Evolutionary conservation across 805 yeast species (phyloP), one percentile per base, ranked within the genome.

Genomic region (Hanseniaspora guilliermondii): DNA sequence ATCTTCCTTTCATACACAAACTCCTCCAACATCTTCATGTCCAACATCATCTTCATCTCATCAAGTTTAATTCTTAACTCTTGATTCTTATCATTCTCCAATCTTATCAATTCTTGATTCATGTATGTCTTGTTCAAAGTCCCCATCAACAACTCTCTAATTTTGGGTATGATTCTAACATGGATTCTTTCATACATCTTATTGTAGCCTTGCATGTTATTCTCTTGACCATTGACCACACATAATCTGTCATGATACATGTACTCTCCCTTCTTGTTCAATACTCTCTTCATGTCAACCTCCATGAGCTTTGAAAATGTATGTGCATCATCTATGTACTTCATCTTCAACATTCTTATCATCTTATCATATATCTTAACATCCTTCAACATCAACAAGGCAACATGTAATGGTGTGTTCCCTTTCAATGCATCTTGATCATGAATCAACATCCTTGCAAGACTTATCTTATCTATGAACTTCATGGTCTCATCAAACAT

Each of bases 241-340:
- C 2, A 17, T 25, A n/a, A n/a, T n/a, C n/a, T n/a, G n/a, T 42
- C 46, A 4, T 25, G 19, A 22, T 17, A 42, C 46, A 42, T 42
- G 16, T 12, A 12, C 21, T 42, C 46, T 0, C 46, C 47, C 37
- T 44, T 44, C 37, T 17, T 19, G 24, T 42, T 42, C 35, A 27
- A n/a, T 3, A 42, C 6, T n/a, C n/a, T 22, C 24, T 27, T 42
- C 46, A 42, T 42, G 7, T 42, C 46, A 7, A 33, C 16, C 19
- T 27, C 35, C 9, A 16, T 7, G 3, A 44, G 14, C 25, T 30
- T 30, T 8, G 32, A 30, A n/a, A 30, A 70, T 14, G 89, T 83
- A 2, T 94, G 84, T 59, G 86, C 85, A 6, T 95, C 95, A 58
- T 81, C 79, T 21, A 73, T 74, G 64, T 87, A 95, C 60, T 77